A percentile compares a stretch with the other conserved stretches of the same genome.
Evolutionary conservation across 345 rosid species (phyloP).

Genomic region (Syzygium aqueum): DNA sequence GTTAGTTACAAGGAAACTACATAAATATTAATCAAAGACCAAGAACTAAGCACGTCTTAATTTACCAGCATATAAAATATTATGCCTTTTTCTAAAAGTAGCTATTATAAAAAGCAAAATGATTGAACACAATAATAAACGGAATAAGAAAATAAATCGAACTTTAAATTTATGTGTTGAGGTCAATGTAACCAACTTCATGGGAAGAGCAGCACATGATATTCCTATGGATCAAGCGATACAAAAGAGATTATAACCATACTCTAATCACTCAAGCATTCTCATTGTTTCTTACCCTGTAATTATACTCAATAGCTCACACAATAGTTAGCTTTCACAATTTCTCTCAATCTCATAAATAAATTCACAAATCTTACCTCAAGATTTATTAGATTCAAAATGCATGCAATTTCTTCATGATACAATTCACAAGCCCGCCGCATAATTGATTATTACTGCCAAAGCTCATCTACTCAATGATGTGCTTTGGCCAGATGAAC

Average conservation of each 20-base stretch:
- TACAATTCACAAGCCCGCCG: no score
- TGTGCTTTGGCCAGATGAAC: no score
- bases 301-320: neutral
- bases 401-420: neutral
- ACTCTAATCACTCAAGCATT: neutral
- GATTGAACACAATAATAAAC: neutral
- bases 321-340: no score
- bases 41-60: neutral
- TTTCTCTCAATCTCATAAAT: neutral
- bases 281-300: no score
- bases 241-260: no score
- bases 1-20: neutral
- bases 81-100: neutral
- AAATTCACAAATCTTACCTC: no score
- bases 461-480: no score
- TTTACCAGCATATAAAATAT: neutral
- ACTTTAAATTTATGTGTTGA: no score
- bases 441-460: no score
- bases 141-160: no score
- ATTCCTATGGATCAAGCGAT: no score
- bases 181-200: no score
- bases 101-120: neutral
- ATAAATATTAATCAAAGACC: neutral
- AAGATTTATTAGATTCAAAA: neutral
- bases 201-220: neutral